Percentiles rank a stretch among this genome's conserved stretches.
These are phyloP conservation scores for Boeremia exigua DNA, from an alignment of 2,329 filamentous ascomycete genomes.

Conservation along the genomic window DNA sequence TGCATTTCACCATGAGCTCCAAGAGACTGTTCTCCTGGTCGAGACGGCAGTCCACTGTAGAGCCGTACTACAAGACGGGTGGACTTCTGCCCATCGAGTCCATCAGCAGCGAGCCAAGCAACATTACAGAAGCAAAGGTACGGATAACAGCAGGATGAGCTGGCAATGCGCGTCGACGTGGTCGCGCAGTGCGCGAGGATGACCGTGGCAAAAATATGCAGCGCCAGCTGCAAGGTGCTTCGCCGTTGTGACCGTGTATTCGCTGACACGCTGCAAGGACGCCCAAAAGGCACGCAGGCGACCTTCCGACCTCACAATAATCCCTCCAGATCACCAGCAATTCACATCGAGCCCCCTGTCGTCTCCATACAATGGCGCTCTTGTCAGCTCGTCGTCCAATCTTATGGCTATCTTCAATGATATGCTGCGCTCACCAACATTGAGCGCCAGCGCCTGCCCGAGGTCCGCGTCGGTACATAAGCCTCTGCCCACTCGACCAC, in stretches of 20 bases:
- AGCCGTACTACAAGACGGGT: conserved; percentile 46
- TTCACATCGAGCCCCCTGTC: conserved; percentile 32
- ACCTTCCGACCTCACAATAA: conserved; percentile 40
- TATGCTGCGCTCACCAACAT: conserved; percentile 50
- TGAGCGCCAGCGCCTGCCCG: conserved; percentile 39
- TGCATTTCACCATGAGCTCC: conserved; percentile 42
- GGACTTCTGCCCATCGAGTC: conserved; percentile 43
- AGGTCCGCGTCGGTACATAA: conserved; percentile 41
- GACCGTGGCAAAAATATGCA: conserved; percentile 29
- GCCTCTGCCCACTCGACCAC: conserved; percentile 46
- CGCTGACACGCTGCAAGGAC: conserved; percentile 39
- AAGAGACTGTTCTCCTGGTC: conserved; percentile 55
- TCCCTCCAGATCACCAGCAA: conserved; percentile 32
- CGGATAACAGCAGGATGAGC: conserved; percentile 30
- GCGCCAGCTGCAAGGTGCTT: conserved; percentile 30
- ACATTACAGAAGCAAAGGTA: conserved; percentile 39
- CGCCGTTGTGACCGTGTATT: conserved; percentile 42
- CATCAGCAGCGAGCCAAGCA: conserved; percentile 12
- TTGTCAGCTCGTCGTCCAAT: conserved; percentile 41
- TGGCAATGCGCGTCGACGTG: conserved; percentile 44
- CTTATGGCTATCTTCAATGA: conserved; percentile 52
- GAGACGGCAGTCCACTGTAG: conserved; percentile 47
- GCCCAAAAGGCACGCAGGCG: conserved; percentile 29
- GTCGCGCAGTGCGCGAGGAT: conserved; percentile 36
- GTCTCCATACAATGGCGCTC: conserved; percentile 36